Evolutionary conservation across 768 basidiomycete genomes (phyloP).

Genomic region (Tulasnella sp.): DNA sequence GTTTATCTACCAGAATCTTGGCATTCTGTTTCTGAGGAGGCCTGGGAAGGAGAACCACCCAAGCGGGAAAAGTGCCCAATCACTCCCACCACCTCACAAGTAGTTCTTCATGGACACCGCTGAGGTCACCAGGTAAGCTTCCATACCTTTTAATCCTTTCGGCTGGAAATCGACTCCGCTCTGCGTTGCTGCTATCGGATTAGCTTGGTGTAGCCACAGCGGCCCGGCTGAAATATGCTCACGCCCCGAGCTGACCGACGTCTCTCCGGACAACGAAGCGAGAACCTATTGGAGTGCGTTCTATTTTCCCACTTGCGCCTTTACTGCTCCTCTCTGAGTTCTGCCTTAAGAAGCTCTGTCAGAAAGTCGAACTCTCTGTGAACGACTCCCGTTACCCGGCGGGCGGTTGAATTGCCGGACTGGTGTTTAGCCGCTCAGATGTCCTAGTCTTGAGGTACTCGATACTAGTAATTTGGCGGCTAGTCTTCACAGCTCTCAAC

Average conservation of each 20-base stretch:
- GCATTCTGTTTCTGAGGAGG: too few species aligned
- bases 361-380: neutral
- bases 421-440: too few species aligned
- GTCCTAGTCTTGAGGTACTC: too few species aligned
- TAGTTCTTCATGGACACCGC: too few species aligned
- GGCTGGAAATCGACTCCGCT: neutral
- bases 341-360: slow-evolving; percentile 4
- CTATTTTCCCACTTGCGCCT: slow-evolving; percentile 11
- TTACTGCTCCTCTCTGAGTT: neutral
- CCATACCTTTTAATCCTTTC: too few species aligned
- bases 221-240: neutral
- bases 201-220: neutral
- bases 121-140: too few species aligned
- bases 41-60: too few species aligned
- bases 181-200: neutral
- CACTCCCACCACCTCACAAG: too few species aligned
- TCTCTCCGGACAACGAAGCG: neutral
- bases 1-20: too few species aligned
- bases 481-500: neutral
- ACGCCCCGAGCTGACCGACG: neutral
- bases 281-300: neutral
- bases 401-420: too few species aligned
- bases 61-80: too few species aligned
- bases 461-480: neutral
- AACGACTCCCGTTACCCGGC: neutral